Base-by-base conservation (phyloP, 2,329 filamentous ascomycete genomes). In the Penicillium sp. region DNA sequence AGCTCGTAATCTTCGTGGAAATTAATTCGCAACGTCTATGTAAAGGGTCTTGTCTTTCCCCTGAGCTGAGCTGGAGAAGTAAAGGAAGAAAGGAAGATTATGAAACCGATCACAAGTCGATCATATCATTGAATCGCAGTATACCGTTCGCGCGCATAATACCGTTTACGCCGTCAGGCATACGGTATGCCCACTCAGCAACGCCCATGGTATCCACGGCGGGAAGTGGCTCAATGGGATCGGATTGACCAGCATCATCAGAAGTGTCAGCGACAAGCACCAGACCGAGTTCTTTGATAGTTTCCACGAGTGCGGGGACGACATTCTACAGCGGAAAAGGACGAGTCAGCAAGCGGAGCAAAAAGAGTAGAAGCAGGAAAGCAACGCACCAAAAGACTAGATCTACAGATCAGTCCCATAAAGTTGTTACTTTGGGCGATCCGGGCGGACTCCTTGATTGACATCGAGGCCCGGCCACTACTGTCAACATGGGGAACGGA, bases 361-460 rank as follows among this genome's bases (percentile, higher is more conserved):
- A 22, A 10, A 37, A 41, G 13, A 18, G 22, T 6, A 3, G 4
- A 14, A 8, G 2, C 10, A 33, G n/a, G 42, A 34, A 30, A 25
- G n/a, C 18, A 14, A 79, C 86, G 64, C 78, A 95, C 89, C 75
- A 99, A 72, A 56, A 99, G 77, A 58, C 87, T 82, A 28, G 89
- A 92, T 60, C 86, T 90, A 72, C 91, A 96, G 52, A 97, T 88
- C 64, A 99, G 70, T 3, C 93, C 93, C 93, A 99, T 99, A 58
- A 99, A 89, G 68, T 99, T 99, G 68, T 99, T 99, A 66, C 86
- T 88, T 70, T 95, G 88, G 18, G 92, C 91, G 64, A 95, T 89
- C 56, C 91, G 82, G 12, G 96, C 93, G 4, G 89, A 89, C 68
- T 99, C 92, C 73, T 97, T 99, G 59, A 97, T 89, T 5, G 89